Base-by-base conservation (phyloP, 208 protist genomes). In the Crithidia acanthocephali region DNA sequence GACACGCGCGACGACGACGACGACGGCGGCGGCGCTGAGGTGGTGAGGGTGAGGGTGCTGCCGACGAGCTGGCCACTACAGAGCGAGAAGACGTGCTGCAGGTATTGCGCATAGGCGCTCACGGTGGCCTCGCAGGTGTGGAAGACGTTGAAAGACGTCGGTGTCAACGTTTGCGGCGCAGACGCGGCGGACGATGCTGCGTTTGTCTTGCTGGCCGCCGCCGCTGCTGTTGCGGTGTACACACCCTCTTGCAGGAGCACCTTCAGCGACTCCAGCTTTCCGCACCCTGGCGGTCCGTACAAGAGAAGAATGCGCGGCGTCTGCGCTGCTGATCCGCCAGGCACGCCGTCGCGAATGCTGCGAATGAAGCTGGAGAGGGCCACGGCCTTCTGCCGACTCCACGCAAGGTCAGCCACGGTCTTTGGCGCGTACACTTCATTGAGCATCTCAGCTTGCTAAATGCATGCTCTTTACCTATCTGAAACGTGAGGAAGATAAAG, bases 221-320 rank as follows among this genome's bases (percentile, higher is more conserved):
- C 15, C 7, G 32, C 28, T 32, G 27, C 11, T 0, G 28, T 25
- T 6, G 37, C 27, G 10, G 51, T 28, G 16, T 4, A 20, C 16
- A 47, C n/a, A 22, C 59, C 65, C 42, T 83, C 76, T 0, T 55
- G 56, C 25, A 93, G 53, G 16, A 93, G 67, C 32, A 87, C 77
- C 13, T 74, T 51, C 13, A 92, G 72, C 27, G 90, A 76, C 11
- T 78, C 79, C 27, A 93, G 77, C 77, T 97, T 97, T 1, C 74
- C 90, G 57, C 84, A 87, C 2, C 92, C 92, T 9, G 92, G 70
- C 20, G 92, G 90, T 13, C 92, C 92, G 68, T 94, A 86, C 10
- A 97, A 83, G 1, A 97, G 77, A 13, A 86, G 8, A 22, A 87
- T 64, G 47, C 75, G 74, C 20, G 87, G 81, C 6, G 40, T 48